A percentile compares a stretch with the other conserved stretches of the same genome.
phyloP scores from a whole-genome alignment of 2,329 filamentous ascomycete genomes.

The Metarhizium anisopliae region DNA sequence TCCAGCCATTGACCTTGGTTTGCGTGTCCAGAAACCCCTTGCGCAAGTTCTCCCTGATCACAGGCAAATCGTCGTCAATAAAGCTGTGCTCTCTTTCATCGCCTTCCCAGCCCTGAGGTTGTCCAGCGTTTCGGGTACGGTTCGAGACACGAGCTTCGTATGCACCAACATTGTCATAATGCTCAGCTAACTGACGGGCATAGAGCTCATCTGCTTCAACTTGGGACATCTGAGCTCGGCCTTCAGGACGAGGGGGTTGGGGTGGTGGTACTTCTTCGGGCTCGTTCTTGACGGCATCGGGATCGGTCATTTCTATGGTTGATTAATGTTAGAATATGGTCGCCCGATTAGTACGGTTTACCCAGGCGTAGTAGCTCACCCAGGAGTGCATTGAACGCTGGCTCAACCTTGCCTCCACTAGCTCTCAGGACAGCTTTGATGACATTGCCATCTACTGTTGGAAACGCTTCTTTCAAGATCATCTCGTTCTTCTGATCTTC shows the following conservation, averaged over 20 bases:
- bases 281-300: conserved; percentile 52
- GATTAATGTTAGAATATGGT: not conserved
- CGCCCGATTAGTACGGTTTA: not conserved
- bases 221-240: conserved; percentile 60
- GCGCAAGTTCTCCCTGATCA: conserved; percentile 84
- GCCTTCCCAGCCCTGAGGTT: conserved; percentile 27
- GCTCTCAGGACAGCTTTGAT: conserved; percentile 83
- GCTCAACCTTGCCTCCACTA: conserved; percentile 80
- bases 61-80: conserved; percentile 88
- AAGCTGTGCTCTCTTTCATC: conserved; percentile 79
- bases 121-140: conserved; percentile 30
- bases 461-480: conserved; percentile 91
- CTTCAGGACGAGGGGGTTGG: conserved; percentile 69
- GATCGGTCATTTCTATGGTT: conserved; percentile 66
- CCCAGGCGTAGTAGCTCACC: conserved; percentile 39
- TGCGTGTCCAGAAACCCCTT: conserved; percentile 96
- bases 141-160: conserved; percentile 49
- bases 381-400: conserved; percentile 89
- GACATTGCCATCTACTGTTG: conserved; percentile 67
- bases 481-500: conserved; percentile 77
- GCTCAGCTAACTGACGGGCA: conserved; percentile 84
- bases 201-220: conserved; percentile 86
- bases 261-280: conserved; percentile 54
- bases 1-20: conserved; percentile 86
- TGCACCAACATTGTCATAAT: conserved; percentile 61